Evolutionary conservation across 2,329 filamentous ascomycete species (phyloP).

Genomic region (Chalaropsis ovoidea): DNA sequence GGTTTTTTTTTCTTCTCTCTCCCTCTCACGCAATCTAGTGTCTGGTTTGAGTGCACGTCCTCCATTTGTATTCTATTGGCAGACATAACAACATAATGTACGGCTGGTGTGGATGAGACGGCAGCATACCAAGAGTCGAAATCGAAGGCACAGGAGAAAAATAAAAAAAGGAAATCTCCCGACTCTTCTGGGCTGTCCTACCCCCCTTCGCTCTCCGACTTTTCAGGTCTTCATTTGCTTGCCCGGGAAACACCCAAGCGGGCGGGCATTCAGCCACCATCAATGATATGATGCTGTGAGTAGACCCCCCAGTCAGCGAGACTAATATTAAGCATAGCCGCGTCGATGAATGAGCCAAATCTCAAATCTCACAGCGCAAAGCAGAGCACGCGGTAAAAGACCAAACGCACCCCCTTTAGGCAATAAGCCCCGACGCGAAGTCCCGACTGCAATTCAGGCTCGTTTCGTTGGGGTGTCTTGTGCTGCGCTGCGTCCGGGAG

Average conservation of each 20-base stretch:
- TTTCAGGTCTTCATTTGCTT: conserved; percentile 2
- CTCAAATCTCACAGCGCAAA: neutral
- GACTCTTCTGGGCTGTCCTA: neutral
- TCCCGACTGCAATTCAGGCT: neutral
- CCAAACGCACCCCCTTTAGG: neutral
- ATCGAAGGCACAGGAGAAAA: no score
- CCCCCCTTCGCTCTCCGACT: neutral
- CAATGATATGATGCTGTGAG: neutral
- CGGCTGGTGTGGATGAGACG: neutral
- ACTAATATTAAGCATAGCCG: neutral
- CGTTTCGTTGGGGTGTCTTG: no score
- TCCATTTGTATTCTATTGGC: neutral
- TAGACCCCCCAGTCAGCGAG: neutral
- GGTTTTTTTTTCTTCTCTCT: neutral
- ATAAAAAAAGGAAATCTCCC: neutral
- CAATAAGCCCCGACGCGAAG: neutral
- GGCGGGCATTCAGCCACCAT: conserved; percentile 1
- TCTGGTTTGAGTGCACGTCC: neutral
- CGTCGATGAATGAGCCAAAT: neutral
- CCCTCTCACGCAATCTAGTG: neutral
- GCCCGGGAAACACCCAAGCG: neutral
- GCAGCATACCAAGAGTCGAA: no score
- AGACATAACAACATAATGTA: neutral
- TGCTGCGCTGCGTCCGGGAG: no score
- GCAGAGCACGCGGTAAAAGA: neutral